Percentiles rank a stretch among this genome's conserved stretches.
These are phyloP conservation scores for Kodamaea neixiangensis DNA, from an alignment of 805 yeast species.

Conservation along the genomic window DNA sequence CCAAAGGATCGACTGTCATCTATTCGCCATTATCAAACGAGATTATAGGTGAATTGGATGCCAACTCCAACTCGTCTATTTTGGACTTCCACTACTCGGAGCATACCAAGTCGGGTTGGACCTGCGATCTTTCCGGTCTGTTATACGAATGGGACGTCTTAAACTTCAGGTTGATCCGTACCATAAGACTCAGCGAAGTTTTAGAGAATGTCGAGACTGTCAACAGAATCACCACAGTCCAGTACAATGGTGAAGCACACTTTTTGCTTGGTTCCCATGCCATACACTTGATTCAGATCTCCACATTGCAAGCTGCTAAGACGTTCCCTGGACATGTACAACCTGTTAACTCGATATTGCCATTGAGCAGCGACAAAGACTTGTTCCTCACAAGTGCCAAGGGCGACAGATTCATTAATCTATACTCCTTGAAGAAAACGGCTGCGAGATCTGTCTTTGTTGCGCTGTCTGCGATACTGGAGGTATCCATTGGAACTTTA, in stretches of 20 bases:
- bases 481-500: conserved; percentile 41
- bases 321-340: conserved; percentile 78
- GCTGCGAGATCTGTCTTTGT: conserved; percentile 61
- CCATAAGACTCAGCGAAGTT: conserved; percentile 43
- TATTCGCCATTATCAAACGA: conserved; percentile 69
- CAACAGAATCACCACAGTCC: conserved; percentile 31
- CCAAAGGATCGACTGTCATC: conserved; percentile 61
- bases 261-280: conserved; percentile 69
- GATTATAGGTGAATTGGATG: conserved; percentile 52
- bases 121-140: conserved; percentile 58
- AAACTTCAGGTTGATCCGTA: conserved; percentile 42
- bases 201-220: conserved; percentile 36
- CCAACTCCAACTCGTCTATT: conserved; percentile 48
- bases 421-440: conserved; percentile 52
- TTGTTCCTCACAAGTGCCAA: conserved; percentile 69
- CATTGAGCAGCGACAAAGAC: conserved; percentile 37
- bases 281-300: conserved; percentile 52
- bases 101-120: conserved; percentile 51
- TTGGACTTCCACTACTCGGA: conserved; percentile 49
- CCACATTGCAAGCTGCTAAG: conserved; percentile 40
- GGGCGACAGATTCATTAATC: conserved; percentile 80
- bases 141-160: conserved; percentile 63
- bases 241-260: conserved; percentile 38
- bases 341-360: conserved; percentile 54
- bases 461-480: conserved; percentile 60